Base-by-base conservation (phyloP, 2,329 filamentous ascomycete genomes). In the Sordariomycetes sp. region DNA sequence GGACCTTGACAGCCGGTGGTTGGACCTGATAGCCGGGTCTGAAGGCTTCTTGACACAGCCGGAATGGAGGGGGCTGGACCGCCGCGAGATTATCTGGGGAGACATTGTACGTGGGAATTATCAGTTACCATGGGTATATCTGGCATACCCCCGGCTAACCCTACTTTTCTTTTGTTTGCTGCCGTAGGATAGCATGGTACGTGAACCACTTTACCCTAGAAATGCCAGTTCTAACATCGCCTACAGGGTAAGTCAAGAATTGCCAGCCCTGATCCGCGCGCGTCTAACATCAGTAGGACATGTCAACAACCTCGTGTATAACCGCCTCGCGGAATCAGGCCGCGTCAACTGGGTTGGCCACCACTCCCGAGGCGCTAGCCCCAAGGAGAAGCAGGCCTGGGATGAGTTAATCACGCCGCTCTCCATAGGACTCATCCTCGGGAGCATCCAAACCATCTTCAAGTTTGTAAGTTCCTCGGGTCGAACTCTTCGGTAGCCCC, bases 251-350 rank as follows among this genome's bases (percentile, higher is more conserved):
- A 32, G n/a, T 10, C 13, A 32, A 22, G 8, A 25, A 2, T 50
- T 15, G 20, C 3, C 13, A 20, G 13, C 1, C 3, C 5, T 32
- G 24, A 10, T 8, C 17, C 12, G n/a, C 22, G 17, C 22, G 17
- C 39, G 10, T 36, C 35, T 54, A 22, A 24, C 10, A 17, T 39
- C 17, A 25, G 45, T 62, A 58, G 67, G 66, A 8, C 90, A 96
- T 69, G 86, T 96, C 54, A 96, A 95, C 68, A 95, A 95, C 64
- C 84, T 91, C 61, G 82, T 81, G 62, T 95, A 95, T 69, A 84
- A 87, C 63, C 81, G 87, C 60, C 95, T 89, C 68, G 90, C 90
- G 39, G 91, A 96, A 68, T 85, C 86, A 6, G 85, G 84, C 3
- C 80, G 91, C 39, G 80, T 92, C 35, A 89, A 90, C 64, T 95